Evolutionary conservation across 2,329 filamentous ascomycete genomes (phyloP).

Genomic region (Aplosporella prunicola): DNA sequence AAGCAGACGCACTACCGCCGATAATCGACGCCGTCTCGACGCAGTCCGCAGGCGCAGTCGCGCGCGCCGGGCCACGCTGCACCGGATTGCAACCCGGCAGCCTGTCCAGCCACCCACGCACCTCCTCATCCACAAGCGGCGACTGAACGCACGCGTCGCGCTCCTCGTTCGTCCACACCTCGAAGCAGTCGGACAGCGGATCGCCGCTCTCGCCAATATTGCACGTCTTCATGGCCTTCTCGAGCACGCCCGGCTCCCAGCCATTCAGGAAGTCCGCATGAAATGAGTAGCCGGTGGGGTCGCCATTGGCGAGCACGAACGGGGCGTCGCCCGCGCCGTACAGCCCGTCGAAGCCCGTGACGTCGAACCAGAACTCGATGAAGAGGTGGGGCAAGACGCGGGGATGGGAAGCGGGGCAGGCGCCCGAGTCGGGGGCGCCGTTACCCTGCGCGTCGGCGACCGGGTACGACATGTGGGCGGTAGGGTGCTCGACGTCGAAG

Average conservation of each 20-base stretch:
- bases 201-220: constrained; percentile 27
- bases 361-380: constrained; percentile 32
- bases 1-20: constrained; percentile 15
- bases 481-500: constrained; percentile 23
- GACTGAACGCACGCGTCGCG: constrained; percentile 22
- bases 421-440: constrained; percentile 24
- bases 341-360: constrained; percentile 23
- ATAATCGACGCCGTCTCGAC: neutral
- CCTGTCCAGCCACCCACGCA: constrained; percentile 19
- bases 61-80: constrained; percentile 25
- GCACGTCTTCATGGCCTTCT: constrained; percentile 27
- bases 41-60: constrained; percentile 14
- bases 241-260: constrained; percentile 28
- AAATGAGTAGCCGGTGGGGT: constrained; percentile 28
- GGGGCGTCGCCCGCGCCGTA: constrained; percentile 23
- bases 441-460: constrained; percentile 19
- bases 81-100: constrained; percentile 32
- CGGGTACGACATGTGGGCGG: constrained; percentile 33
- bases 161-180: constrained; percentile 24
- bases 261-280: constrained; percentile 31
- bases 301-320: constrained; percentile 28
- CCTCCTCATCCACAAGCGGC: constrained; percentile 9
- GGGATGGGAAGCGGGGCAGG: constrained; percentile 23
- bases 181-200: constrained; percentile 29
- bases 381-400: constrained; percentile 30